These are phyloP conservation scores for Xylariales sp. DNA, from an alignment of 2,329 filamentous ascomycete species.

Conservation along the genomic window DNA sequence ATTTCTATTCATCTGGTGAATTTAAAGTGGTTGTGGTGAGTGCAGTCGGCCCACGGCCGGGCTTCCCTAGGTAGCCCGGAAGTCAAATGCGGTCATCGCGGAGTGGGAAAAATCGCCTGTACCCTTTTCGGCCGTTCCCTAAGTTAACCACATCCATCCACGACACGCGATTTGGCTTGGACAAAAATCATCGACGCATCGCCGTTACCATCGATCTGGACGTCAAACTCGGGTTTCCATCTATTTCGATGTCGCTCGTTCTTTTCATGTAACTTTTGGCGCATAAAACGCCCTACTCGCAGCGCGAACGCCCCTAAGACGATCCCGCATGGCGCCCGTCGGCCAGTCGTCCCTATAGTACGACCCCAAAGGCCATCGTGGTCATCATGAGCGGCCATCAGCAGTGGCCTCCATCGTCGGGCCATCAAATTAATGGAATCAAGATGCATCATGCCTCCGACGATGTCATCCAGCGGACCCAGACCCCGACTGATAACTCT, in stretches of 20 bases:
- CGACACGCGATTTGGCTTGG: slow-evolving; percentile 43
- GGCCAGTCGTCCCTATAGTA: slow-evolving; percentile 43
- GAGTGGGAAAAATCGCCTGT: slow-evolving; percentile 6
- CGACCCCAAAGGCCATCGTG: slow-evolving; percentile 53
- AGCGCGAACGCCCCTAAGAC: slow-evolving; percentile 47
- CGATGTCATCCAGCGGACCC: slow-evolving; percentile 50
- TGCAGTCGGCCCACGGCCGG: too few species aligned
- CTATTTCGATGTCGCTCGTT: slow-evolving; percentile 49
- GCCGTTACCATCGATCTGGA: slow-evolving; percentile 35
- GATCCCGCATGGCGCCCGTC: slow-evolving; percentile 51
- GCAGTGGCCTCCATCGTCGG: slow-evolving; percentile 58
- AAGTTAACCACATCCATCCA: slow-evolving; percentile 31
- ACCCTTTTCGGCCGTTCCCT: slow-evolving; percentile 9
- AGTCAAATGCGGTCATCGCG: slow-evolving; percentile 6
- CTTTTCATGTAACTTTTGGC: slow-evolving; percentile 45
- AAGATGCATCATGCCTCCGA: slow-evolving; percentile 55
- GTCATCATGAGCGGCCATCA: slow-evolving; percentile 63
- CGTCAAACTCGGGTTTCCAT: slow-evolving; percentile 39
- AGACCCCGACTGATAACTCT: slow-evolving; percentile 46
- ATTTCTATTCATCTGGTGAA: background rate
- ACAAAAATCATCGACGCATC: slow-evolving; percentile 48
- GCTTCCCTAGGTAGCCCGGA: slow-evolving; percentile 1
- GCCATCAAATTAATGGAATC: slow-evolving; percentile 41
- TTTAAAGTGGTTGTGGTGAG: background rate
- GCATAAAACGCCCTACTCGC: slow-evolving; percentile 39